These are phyloP conservation scores for Sporothrix inflata DNA, from an alignment of 2,329 filamentous ascomycete species.

Conservation along the genomic window DNA sequence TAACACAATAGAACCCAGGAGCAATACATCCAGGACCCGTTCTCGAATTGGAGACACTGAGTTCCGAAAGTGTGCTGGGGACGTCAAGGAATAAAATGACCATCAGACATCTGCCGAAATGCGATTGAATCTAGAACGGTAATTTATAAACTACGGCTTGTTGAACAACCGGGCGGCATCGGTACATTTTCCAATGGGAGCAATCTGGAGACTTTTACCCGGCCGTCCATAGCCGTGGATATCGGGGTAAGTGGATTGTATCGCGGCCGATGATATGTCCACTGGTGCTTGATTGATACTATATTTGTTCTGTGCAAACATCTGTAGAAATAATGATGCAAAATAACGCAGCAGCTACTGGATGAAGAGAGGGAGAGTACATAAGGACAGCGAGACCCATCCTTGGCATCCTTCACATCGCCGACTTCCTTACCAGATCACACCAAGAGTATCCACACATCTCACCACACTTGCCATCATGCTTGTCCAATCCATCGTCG, in stretches of 20 bases:
- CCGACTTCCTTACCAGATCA: background rate
- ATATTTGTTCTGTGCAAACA: background rate
- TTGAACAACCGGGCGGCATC: background rate
- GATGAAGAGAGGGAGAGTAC: background rate
- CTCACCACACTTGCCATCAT: background rate
- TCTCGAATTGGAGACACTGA: too few species aligned
- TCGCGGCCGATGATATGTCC: background rate
- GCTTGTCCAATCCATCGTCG: background rate
- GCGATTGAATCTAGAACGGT: background rate
- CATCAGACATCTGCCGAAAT: slow-evolving; percentile 16
- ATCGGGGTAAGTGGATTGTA: background rate
- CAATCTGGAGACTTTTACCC: slow-evolving; percentile 1
- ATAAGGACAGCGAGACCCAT: background rate
- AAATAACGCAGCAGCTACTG: background rate
- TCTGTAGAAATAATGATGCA: background rate
- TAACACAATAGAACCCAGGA: too few species aligned
- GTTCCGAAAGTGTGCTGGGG: too few species aligned
- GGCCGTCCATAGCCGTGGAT: background rate
- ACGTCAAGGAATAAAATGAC: too few species aligned
- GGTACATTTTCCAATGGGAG: background rate
- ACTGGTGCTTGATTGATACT: background rate
- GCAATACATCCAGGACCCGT: too few species aligned
- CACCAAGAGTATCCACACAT: background rate
- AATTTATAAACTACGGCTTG: background rate
- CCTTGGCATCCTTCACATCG: background rate